Percentiles rank a stretch among this genome's conserved stretches.
Conservation (phyloP, 2,329 filamentous ascomycete species). For the Leptographium flavum region DNA sequence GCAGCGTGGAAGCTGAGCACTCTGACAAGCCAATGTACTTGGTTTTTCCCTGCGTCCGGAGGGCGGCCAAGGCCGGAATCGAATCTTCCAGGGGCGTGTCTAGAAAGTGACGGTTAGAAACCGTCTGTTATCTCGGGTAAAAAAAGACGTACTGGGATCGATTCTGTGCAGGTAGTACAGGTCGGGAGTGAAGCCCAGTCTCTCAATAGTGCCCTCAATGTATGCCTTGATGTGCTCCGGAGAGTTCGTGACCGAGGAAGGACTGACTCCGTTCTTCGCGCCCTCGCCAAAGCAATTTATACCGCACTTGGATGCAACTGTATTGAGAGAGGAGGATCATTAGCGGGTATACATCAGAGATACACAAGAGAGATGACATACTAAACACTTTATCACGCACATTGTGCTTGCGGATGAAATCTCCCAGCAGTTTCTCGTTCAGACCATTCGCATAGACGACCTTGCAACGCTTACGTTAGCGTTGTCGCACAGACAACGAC, state of each 20-base stretch:
- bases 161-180: conserved; percentile 11
- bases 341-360: too few relatives aligned
- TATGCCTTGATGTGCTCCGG: neutral
- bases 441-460: neutral
- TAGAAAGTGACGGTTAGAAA: conserved; percentile 33
- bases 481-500: too few relatives aligned
- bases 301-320: conserved; percentile 34
- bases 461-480: neutral
- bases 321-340: neutral
- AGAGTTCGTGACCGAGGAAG: conserved; percentile 12
- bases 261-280: too few relatives aligned
- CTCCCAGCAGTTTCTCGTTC: conserved; percentile 1
- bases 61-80: conserved; percentile 29
- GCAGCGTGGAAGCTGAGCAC: conserved; percentile 27
- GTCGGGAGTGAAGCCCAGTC: conserved; percentile 1
- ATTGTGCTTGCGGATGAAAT: conserved; percentile 1
- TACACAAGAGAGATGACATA: neutral
- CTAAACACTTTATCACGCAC: conserved; percentile 1
- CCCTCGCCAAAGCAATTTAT: conserved; percentile 14
- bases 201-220: conserved; percentile 3
- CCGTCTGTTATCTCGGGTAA: too few relatives aligned
- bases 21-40: conserved; percentile 32
- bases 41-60: conserved; percentile 23
- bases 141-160: conserved; percentile 15
- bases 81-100: conserved; percentile 29